A percentile compares a stretch with the other conserved stretches of the same genome.
Evolutionary conservation across 2,329 filamentous ascomycete species (phyloP).

Genomic region (Colletotrichum sp.): DNA sequence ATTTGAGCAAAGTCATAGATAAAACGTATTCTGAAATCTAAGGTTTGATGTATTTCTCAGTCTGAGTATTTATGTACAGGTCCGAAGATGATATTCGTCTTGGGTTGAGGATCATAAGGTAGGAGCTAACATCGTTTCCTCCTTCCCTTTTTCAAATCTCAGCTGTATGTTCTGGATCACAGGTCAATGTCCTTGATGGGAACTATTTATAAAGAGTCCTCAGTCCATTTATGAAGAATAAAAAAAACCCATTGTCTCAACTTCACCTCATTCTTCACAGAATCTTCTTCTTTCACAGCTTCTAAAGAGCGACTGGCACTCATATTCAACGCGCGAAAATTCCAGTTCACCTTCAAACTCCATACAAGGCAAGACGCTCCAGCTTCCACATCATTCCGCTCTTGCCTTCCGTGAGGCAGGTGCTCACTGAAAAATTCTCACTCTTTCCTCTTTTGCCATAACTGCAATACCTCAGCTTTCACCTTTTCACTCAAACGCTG

Average conservation of each 20-base stretch:
- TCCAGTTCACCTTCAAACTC: too few species aligned
- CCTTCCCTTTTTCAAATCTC: background rate
- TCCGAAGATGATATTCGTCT: background rate
- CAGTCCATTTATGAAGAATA: background rate
- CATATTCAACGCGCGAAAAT: too few species aligned
- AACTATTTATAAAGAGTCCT: background rate
- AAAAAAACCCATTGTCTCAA: background rate
- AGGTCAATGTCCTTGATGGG: background rate
- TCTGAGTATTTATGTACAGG: rapidly evolving
- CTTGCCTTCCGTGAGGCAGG: background rate
- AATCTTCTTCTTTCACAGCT: background rate
- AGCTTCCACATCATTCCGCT: background rate
- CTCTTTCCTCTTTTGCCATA: background rate
- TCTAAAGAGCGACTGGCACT: too few species aligned
- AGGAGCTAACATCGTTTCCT: background rate
- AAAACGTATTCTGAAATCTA: background rate
- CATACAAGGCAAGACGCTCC: background rate
- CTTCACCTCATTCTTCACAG: background rate
- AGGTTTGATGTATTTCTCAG: background rate
- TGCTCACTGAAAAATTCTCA: background rate
- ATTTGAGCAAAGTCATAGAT: background rate
- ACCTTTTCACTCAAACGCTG: background rate
- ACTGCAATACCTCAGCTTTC: background rate
- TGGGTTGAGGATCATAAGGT: background rate
- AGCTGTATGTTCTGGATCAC: background rate